Percentiles rank a stretch among this genome's conserved stretches.
Conservation (phyloP, 2,329 filamentous ascomycete genomes). For the Aspergillus sp. region DNA sequence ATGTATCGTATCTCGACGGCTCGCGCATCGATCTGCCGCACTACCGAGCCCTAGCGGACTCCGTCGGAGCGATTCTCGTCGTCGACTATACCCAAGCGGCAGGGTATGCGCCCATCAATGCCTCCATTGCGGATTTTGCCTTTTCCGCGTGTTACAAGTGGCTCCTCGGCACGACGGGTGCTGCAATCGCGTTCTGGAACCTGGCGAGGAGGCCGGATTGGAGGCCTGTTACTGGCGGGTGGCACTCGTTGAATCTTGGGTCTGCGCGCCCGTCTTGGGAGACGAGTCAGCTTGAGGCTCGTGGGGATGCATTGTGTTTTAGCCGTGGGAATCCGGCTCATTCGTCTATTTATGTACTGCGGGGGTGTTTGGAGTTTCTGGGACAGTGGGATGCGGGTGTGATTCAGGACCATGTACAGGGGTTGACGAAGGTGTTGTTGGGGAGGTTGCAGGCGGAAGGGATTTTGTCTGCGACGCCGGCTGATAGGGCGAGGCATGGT, state of each 20-base stretch:
- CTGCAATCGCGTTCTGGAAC: neutral
- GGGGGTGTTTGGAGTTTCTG: neutral
- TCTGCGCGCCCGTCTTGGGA: neutral
- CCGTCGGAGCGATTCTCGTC: neutral
- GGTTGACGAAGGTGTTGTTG: neutral
- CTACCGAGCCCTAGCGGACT: neutral
- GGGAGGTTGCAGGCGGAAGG: neutral
- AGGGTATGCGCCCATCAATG: neutral
- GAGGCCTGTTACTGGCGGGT: neutral
- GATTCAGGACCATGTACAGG: neutral
- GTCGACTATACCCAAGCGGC: slow-evolving; percentile 1
- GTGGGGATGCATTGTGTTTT: neutral
- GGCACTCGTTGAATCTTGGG: neutral
- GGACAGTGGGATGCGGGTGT: neutral
- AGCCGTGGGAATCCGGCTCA: neutral
- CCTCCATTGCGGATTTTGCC: neutral
- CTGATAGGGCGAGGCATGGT: neutral
- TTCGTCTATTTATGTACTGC: neutral
- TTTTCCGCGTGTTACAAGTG: neutral
- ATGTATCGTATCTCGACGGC: neutral
- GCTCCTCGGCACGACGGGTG: neutral
- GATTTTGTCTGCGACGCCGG: neutral
- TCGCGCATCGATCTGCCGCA: neutral
- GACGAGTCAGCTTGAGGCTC: neutral
- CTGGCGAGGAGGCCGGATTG: neutral